phyloP scores from a whole-genome alignment of 2,329 filamentous ascomycete genomes.

The Fusarium acutatum region DNA sequence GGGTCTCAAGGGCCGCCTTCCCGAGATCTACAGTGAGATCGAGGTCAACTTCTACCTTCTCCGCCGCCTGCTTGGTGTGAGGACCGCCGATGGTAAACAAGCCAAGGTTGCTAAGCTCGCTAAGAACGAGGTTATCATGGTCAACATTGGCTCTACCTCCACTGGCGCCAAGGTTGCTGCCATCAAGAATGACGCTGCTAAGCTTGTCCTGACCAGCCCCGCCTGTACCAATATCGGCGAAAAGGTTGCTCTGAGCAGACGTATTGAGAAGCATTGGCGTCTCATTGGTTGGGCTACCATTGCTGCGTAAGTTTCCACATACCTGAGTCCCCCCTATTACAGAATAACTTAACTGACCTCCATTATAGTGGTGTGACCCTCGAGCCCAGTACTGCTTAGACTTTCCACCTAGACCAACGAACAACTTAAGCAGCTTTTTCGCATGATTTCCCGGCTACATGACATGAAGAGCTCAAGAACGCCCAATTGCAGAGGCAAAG shows the following conservation, averaged over 20 bases:
- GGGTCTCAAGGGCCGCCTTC: constrained; percentile 90
- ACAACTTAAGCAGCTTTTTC: constrained; percentile 31
- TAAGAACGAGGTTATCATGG: constrained; percentile 99
- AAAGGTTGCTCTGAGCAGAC: constrained; percentile 94
- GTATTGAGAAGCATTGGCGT: constrained; percentile 99
- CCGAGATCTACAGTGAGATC: constrained; percentile 97
- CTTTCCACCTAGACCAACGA: constrained; percentile 15
- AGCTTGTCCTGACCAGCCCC: constrained; percentile 89
- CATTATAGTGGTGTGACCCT: constrained; percentile 61
- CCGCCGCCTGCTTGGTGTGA: constrained; percentile 91
- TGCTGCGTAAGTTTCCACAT: constrained; percentile 65
- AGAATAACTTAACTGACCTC: constrained; percentile 17
- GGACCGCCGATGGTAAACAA: constrained; percentile 98
- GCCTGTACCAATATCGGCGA: constrained; percentile 97
- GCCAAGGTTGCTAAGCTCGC: constrained; percentile 98
- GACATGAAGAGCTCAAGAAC: constrained; percentile 30
- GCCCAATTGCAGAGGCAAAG: constrained; percentile 30
- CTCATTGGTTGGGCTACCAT: constrained; percentile 91
- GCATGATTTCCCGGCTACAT: constrained; percentile 36
- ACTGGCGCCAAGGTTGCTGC: constrained; percentile 97
- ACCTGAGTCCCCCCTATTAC: not conserved
- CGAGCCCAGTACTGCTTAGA: constrained; percentile 59
- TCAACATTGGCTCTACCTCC: constrained; percentile 98
- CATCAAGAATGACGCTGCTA: constrained; percentile 97
- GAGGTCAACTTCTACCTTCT: constrained; percentile 99